Base-by-base conservation (phyloP, 345 rosid genomes). In the Geranium rotundifolium region DNA sequence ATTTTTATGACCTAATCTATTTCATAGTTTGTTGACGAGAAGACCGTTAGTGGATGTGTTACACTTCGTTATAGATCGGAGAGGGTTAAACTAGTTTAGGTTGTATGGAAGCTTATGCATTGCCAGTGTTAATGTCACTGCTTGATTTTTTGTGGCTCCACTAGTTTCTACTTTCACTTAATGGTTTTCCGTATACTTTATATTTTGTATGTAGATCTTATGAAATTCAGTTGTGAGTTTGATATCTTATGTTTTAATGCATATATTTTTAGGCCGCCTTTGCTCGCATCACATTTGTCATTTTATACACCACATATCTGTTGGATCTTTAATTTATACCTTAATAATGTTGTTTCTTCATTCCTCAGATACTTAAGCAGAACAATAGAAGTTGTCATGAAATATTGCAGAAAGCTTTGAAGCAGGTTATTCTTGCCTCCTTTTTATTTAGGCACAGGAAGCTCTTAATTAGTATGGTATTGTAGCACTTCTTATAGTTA, bases 91-190 rank as follows among this genome's bases (percentile, higher is more conserved):
- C 86, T 76, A 63, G 27, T 82, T 81, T 62, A 75, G 85, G 57
- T 69, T 83, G 50, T 81, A 80, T 60, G 88, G 88, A 66, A 76
- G 84, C 75, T 72, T 72, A 76, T 65, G 61, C 76, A 68, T 72
- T 76, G 86, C 78, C 9, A 67, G 86, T 77, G 31, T 31, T 58
- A 68, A 58, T 68, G 69, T 66, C 65, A 30, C 30, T 30, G 17
- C 49, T 70, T 30, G 52, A 37, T 57, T 15, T 46, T 39, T 17
- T 61, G 19, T 39, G 50, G 37, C 27, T 56, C 50, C 30, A 54
- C 23, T 67, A 15, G 19, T 3, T 1, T 63, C 30, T 50, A 1
- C 29, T 2, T 16, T 3, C 5, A 29, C 37, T 57, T 58, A 63
- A 49, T 17, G 7, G 6, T 18, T 34, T 29, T 57, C 29, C 7